A percentile compares a stretch with the other conserved stretches of the same genome.
phyloP scores from a whole-genome alignment of 768 basidiomycete genomes.

The Saitozyma sp. region DNA sequence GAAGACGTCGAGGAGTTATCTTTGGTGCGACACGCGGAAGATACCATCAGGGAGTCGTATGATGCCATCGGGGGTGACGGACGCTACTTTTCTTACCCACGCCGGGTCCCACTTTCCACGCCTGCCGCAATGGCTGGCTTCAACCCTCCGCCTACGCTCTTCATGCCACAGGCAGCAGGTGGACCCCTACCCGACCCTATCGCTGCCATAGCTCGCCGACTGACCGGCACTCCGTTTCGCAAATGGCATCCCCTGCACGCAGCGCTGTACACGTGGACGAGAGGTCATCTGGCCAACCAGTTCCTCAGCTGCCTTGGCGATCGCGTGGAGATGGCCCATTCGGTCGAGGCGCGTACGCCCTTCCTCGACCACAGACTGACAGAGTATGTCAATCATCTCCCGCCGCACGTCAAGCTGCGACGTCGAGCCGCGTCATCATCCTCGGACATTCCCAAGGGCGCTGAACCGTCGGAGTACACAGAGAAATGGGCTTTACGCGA shows the following conservation, averaged over 20 bases:
- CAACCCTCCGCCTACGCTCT: constrained; percentile 6
- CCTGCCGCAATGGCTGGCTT: constrained; percentile 1
- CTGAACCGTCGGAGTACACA: constrained; percentile 4
- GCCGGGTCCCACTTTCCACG: not conserved
- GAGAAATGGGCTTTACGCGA: constrained; percentile 45
- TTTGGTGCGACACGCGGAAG: constrained; percentile 2
- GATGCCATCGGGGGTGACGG: constrained; percentile 14
- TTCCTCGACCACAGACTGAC: constrained; percentile 43
- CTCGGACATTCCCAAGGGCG: not conserved
- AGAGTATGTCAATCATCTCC: constrained; percentile 37
- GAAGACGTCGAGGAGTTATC: constrained; percentile 2
- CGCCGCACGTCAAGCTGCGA: constrained; percentile 26
- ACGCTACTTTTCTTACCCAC: constrained; percentile 7
- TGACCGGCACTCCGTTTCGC: constrained; percentile 14
- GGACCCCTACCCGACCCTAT: constrained; percentile 23
- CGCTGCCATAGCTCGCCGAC: constrained; percentile 15
- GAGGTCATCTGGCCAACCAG: constrained; percentile 34
- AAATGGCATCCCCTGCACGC: constrained; percentile 45
- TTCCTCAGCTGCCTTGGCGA: constrained; percentile 45
- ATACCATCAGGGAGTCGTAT: constrained; percentile 8
- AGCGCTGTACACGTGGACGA: constrained; percentile 37
- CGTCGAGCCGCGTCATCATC: not conserved
- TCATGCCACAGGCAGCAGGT: constrained; percentile 3
- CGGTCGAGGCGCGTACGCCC: constrained; percentile 42
- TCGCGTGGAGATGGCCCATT: constrained; percentile 46